Evolutionary conservation across 441 rosid species (phyloP).

Genomic region (Melastoma candidum): DNA sequence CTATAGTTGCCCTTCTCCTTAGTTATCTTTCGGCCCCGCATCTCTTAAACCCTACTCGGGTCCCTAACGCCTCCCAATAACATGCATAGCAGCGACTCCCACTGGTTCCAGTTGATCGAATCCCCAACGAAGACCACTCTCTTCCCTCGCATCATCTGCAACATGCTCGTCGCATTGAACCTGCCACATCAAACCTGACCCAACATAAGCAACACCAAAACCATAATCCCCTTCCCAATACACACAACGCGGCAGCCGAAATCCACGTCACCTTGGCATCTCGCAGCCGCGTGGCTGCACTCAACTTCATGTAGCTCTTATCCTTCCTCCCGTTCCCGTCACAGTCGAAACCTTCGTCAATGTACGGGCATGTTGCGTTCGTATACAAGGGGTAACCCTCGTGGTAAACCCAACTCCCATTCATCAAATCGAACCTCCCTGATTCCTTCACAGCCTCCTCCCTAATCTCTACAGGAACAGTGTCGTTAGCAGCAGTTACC

Average conservation of each 20-base stretch:
- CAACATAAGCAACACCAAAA: background rate
- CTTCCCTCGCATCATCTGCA: constrained; percentile 72
- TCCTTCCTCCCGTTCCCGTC: constrained; percentile 67
- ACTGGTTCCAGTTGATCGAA: constrained; percentile 88
- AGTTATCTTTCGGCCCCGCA: constrained; percentile 68
- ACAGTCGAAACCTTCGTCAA: constrained; percentile 88
- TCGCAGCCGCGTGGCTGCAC: constrained; percentile 75
- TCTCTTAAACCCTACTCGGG: constrained; percentile 76
- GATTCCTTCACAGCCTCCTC: constrained; percentile 17
- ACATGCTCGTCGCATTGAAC: constrained; percentile 71
- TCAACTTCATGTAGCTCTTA: constrained; percentile 62
- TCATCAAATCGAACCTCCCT: constrained; percentile 47
- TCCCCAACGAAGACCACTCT: constrained; percentile 93
- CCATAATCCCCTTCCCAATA: background rate
- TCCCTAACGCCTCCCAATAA: constrained; percentile 62
- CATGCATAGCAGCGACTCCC: constrained; percentile 93
- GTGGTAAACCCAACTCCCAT: constrained; percentile 80
- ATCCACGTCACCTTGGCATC: constrained; percentile 44
- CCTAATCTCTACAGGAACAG: constrained; percentile 16
- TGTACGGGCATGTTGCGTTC: constrained; percentile 59
- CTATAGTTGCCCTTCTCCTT: constrained; percentile 80
- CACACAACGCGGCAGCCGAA: background rate
- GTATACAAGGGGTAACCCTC: constrained; percentile 56
- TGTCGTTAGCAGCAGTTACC: constrained; percentile 10
- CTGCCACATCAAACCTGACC: constrained; percentile 19